A percentile compares a stretch with the other conserved stretches of the same genome.
Evolutionary conservation across 495 filamentous ascomycete species (phyloP).

Genomic region (Xylaria flabelliformis): DNA sequence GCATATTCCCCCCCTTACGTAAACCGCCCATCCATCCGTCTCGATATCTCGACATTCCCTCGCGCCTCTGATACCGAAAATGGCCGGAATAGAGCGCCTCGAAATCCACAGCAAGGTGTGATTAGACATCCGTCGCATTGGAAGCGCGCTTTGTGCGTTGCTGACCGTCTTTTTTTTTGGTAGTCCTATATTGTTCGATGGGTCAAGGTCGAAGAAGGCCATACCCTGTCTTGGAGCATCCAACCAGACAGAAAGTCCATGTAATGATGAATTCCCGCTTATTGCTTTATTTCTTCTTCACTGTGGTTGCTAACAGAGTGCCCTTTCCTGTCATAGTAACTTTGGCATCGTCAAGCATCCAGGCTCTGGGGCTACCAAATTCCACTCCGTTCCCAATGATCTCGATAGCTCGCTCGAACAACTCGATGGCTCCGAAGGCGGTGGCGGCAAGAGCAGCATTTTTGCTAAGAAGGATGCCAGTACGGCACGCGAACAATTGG

Average conservation of each 20-base stretch:
- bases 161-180: constrained; percentile 20
- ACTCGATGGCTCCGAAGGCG: constrained; percentile 35
- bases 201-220: constrained; percentile 85
- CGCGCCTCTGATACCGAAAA: constrained; percentile 41
- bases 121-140: constrained; percentile 12
- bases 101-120: constrained; percentile 97
- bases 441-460: constrained; percentile 41
- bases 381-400: constrained; percentile 37
- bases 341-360: constrained; percentile 98
- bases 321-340: constrained; percentile 61
- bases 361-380: constrained; percentile 65
- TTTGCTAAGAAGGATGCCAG: constrained; percentile 58
- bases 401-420: constrained; percentile 56
- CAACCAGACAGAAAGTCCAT: constrained; percentile 97
- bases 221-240: constrained; percentile 97
- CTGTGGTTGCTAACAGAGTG: neutral
- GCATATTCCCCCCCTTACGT: constrained; percentile 11
- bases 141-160: constrained; percentile 22
- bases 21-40: neutral
- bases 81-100: constrained; percentile 96
- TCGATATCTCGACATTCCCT: constrained; percentile 5
- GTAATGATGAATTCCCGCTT: constrained; percentile 43
- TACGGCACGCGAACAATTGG: constrained; percentile 80
- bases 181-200: constrained; percentile 98
- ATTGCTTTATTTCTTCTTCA: neutral